Evolutionary conservation across 2,329 filamentous ascomycete species (phyloP), one percentile per base, ranked within the genome.

Genomic region (Colletotrichum tofieldiae): DNA sequence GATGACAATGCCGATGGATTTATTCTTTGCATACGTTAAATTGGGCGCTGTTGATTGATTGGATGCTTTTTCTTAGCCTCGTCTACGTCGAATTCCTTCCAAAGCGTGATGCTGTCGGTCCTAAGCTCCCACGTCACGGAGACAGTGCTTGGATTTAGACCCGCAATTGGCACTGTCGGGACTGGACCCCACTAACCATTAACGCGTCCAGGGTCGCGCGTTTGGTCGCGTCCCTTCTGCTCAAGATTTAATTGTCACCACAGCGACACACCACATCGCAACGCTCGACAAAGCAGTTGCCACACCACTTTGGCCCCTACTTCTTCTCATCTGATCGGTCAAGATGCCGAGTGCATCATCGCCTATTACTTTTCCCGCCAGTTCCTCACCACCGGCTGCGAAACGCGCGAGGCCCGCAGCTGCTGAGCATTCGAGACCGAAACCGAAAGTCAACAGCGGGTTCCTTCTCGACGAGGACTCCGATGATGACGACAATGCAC

Each of bases 331-430:
- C 8, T 20, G 7, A 29, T 8, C 1, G 23, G 3, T 8, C 70
- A 70, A 63, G 54, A 93, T 93, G 90, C 82, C 89, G 35, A 84
- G 87, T 47, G 84, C 88, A 49, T 92, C 91, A 8, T 91, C 91
- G 18, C 88, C 91, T 2, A 81, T 91, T 26, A 78, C 84, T 35
- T 89, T 89, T 71, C 88, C 89, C 2, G 80, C 84, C 8, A 89
- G 85, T 77, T 89, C 89, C 32, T 75, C 80, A 47, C 81, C 81
- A 51, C 77, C 77, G 1, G 74, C 77, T 2, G 71, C 78, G 39
- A 84, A 84, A 74, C 82, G 82, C 72, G 73, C 81, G 60, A 77
- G 78, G 74, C 80, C 80, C 56, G 82, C 84, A 74, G 73, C 78
- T 75, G 64, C 80, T 78, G 77, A 78, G 56, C 75, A 74, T 76